Evolutionary conservation across 345 rosid genomes (phyloP), one percentile per base, ranked within the genome.

Genomic region (Eucalyptus shirleyi): DNA sequence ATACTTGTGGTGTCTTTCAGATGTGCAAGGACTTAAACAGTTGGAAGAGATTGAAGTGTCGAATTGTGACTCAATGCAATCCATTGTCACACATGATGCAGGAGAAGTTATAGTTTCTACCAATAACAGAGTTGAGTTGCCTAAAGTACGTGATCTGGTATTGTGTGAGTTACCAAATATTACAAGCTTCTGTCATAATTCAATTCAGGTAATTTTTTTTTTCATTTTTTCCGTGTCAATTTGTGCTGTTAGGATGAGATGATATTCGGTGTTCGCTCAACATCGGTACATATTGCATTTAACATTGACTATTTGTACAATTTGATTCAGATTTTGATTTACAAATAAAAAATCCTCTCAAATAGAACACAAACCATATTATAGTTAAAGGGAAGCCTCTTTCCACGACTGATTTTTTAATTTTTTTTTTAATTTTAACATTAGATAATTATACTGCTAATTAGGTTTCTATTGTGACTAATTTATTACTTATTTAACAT

Each of bases 111-210:
- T 11, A 5, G 8, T 26, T 59, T 11, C 7, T 59, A 1, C 16
- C 7, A 3, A 59, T 11, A 26, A 59, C n/a, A 59, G 0, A 26
- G 67, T 59, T 15, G 49, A 82, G 30, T 67, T 88, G 15, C 67
- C n/a, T 26, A 59, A 26, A 0, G 6, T 26, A 59, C 65, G 65
- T 5, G 0, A 0, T 26, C 0, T 59, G n/a, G 0, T 0, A 26
- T 59, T 59, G 65, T 0, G 0, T 26, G 7, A 59, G 8, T 59
- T 26, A 26, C 65, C 65, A 26, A 26, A 59, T 1, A 59, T 59
- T n/a, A 59, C n/a, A 1, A 2, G n/a, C 14, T 26, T 59, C 5
- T 26, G 65, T 0, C 4, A 26, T 59, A 11, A 4, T 17, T 1
- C 65, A 26, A 26, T 59, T 0, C n/a, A 59, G 65, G 65, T 59